These are phyloP conservation scores for Handroanthus guayacan DNA, from an alignment of 257 asterid genomes.

Conservation along the genomic window DNA sequence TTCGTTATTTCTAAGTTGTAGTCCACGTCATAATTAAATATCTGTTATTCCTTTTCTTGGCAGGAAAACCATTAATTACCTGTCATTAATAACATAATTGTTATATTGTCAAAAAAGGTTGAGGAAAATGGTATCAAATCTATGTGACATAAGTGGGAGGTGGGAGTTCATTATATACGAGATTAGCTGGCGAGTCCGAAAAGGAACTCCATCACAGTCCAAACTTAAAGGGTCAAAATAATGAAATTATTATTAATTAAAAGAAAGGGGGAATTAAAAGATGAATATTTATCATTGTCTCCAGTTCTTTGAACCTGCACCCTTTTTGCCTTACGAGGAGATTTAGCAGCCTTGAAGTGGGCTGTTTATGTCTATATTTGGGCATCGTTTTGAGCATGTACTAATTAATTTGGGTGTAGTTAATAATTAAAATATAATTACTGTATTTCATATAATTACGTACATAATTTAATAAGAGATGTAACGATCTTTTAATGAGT, in stretches of 20 bases:
- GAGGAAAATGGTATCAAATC: background rate
- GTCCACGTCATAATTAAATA: too few relatives aligned
- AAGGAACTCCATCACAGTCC: conserved; percentile 31
- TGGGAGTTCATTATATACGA: too few relatives aligned
- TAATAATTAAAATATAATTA: too few relatives aligned
- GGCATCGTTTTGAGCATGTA: background rate
- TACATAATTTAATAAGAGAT: too few relatives aligned
- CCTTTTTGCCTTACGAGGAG: conserved; percentile 1
- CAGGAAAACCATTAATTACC: conserved; percentile 15
- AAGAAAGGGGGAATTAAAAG: background rate
- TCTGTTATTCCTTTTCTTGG: background rate
- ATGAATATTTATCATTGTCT: background rate
- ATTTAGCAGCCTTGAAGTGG: conserved; percentile 30
- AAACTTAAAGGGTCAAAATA: conserved; percentile 16
- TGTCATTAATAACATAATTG: background rate
- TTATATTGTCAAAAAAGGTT: background rate
- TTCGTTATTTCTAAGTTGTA: too few relatives aligned
- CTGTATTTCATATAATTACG: too few relatives aligned
- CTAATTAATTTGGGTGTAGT: background rate
- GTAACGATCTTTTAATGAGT: too few relatives aligned
- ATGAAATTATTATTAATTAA: background rate
- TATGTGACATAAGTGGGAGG: background rate
- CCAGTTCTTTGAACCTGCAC: conserved; percentile 37
- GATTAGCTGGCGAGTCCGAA: background rate
- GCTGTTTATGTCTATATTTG: background rate